Percentiles rank a stretch among this genome's conserved stretches.
These are phyloP conservation scores for Penicillium sp. DNA, from an alignment of 2,329 filamentous ascomycete species.

Conservation along the genomic window DNA sequence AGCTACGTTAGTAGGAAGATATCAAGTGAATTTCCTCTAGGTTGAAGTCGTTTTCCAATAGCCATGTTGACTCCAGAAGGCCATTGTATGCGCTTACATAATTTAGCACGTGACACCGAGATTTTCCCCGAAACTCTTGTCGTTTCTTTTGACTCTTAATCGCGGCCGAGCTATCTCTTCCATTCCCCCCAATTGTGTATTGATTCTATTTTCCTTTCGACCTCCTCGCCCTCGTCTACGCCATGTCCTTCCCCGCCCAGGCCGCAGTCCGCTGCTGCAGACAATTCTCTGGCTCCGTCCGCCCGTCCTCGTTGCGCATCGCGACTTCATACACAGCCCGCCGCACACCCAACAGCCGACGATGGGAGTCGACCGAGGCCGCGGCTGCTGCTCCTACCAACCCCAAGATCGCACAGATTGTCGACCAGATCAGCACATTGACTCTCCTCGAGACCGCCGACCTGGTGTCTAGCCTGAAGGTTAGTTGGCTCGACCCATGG, in stretches of 20 bases:
- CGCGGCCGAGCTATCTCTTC: constrained; percentile 20
- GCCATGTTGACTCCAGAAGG: too few species aligned
- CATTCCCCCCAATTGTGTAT: constrained; percentile 12
- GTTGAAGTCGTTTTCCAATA: too few species aligned
- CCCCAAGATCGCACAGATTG: constrained; percentile 90
- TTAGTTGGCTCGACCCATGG: constrained; percentile 40
- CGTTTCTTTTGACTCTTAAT: constrained; percentile 30
- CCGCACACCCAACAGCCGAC: constrained; percentile 53
- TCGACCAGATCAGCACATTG: constrained; percentile 98
- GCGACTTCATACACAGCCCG: constrained; percentile 38
- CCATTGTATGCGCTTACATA: constrained; percentile 5
- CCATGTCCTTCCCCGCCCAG: constrained; percentile 41
- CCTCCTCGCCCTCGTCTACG: constrained; percentile 12
- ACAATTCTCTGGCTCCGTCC: constrained; percentile 38
- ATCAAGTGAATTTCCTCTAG: too few species aligned
- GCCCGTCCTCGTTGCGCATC: constrained; percentile 40
- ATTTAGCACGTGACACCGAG: constrained; percentile 30
- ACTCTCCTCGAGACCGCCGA: constrained; percentile 96
- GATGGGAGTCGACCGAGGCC: constrained; percentile 84
- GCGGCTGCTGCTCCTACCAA: constrained; percentile 55
- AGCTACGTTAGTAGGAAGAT: too few species aligned
- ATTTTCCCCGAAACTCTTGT: constrained; percentile 32
- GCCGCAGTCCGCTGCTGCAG: constrained; percentile 42
- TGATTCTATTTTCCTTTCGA: constrained; percentile 6
- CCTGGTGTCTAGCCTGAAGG: constrained; percentile 91